Conservation (phyloP, 805 yeast species). For the Vanderwaltozyma yarrowii region DNA sequence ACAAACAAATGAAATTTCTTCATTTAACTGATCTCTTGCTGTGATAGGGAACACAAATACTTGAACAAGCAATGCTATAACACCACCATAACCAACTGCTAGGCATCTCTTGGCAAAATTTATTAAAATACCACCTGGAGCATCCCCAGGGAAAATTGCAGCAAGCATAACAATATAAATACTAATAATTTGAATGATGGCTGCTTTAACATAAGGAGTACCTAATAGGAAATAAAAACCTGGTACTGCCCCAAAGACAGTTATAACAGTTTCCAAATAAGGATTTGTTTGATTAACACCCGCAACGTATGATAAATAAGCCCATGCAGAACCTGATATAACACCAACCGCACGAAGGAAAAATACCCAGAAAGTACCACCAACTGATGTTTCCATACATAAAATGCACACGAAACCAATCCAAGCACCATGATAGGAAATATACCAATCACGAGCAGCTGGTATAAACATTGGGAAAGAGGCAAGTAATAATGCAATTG, state of each 20-base stretch:
- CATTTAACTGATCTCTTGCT: constrained; percentile 36
- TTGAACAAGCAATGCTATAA: constrained; percentile 37
- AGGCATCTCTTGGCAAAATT: constrained; percentile 42
- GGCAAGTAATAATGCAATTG: constrained; percentile 36
- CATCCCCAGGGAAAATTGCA: constrained; percentile 31
- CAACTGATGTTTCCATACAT: constrained; percentile 41
- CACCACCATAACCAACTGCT: constrained; percentile 43
- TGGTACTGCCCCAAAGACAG: constrained; percentile 35
- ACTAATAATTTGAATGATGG: constrained; percentile 39
- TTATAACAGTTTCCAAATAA: constrained; percentile 34
- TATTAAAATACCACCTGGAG: constrained; percentile 31
- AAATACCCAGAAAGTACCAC: constrained; percentile 39
- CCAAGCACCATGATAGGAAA: constrained; percentile 41
- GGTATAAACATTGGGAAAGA: constrained; percentile 45
- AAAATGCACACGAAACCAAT: constrained; percentile 43
- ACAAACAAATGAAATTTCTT: constrained; percentile 33
- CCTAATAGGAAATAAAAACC: constrained; percentile 38
- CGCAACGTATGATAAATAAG: constrained; percentile 37
- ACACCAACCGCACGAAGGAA: constrained; percentile 40
- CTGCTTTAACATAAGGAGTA: constrained; percentile 42
- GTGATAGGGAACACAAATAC: constrained; percentile 36
- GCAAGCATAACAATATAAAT: constrained; percentile 39
- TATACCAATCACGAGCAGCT: constrained; percentile 38
- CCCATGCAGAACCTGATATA: constrained; percentile 40
- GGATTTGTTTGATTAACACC: constrained; percentile 33